phyloP scores from a whole-genome alignment of 1,284 basidiomycete species.

The Cryptococcus maquisensis region DNA sequence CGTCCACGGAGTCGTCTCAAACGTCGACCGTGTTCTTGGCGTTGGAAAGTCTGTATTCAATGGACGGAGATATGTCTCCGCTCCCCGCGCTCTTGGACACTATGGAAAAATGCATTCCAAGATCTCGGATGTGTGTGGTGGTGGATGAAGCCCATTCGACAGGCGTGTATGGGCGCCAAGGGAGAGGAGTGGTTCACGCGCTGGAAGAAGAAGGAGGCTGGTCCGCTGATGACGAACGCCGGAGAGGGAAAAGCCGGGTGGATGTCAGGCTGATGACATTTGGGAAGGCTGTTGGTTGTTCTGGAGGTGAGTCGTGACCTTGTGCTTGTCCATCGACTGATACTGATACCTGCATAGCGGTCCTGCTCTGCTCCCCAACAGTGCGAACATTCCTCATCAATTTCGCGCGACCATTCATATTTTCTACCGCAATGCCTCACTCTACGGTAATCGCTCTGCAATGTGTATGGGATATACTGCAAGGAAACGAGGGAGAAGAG shows the following conservation, averaged over 20 bases:
- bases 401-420: conserved; percentile 86
- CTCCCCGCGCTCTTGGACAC: conserved; percentile 59
- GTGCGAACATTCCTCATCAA: conserved; percentile 83
- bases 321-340: neutral
- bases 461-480: conserved; percentile 72
- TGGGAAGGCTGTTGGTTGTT: conserved; percentile 66
- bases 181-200: conserved; percentile 56
- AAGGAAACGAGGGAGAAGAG: conserved; percentile 61
- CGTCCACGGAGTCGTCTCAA: neutral
- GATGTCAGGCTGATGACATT: conserved; percentile 58
- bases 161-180: conserved; percentile 61
- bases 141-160: conserved; percentile 84
- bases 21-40: conserved; percentile 54
- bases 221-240: conserved; percentile 52
- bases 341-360: conserved; percentile 54
- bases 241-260: conserved; percentile 51
- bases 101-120: conserved; percentile 50
- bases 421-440: conserved; percentile 75
- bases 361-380: conserved; percentile 66
- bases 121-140: conserved; percentile 53
- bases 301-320: conserved; percentile 61
- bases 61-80: conserved; percentile 90
- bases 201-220: conserved; percentile 28
- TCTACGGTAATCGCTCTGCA: conserved; percentile 69
- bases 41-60: conserved; percentile 85